phyloP scores from a whole-genome alignment of 139 green algal genomes.

The Microglena sp. region DNA sequence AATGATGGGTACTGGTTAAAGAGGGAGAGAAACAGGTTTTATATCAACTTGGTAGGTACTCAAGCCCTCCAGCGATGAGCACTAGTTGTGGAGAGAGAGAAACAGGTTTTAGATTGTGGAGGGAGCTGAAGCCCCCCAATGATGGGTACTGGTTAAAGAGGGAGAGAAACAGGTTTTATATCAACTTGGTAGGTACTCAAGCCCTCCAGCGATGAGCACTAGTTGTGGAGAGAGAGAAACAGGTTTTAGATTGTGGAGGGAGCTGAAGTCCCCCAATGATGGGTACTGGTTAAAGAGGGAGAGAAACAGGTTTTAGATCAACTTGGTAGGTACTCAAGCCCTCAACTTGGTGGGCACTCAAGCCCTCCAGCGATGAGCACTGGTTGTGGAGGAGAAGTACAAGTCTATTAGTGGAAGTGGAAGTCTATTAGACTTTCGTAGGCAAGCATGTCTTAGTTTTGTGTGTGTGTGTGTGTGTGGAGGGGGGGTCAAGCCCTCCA shows the following conservation, averaged over 20 bases:
- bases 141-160: too few species aligned
- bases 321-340: constrained; percentile 34
- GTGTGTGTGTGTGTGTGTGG: not conserved
- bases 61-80: constrained; percentile 26
- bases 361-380: not conserved
- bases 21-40: not conserved
- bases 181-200: constrained; percentile 28
- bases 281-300: too few species aligned
- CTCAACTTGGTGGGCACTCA: constrained; percentile 42
- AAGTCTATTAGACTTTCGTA: not conserved
- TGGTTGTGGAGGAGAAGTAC: not conserved
- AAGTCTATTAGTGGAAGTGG: not conserved
- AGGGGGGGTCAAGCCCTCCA: too few species aligned
- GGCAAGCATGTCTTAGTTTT: too few species aligned
- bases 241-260: not conserved
- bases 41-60: constrained; percentile 25
- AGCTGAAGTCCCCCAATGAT: not conserved
- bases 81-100: not conserved
- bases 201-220: constrained; percentile 24
- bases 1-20: too few species aligned
- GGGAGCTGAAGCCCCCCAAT: not conserved
- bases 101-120: not conserved
- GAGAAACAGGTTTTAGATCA: not conserved
- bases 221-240: not conserved
- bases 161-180: not conserved